A percentile compares a stretch with the other conserved stretches of the same genome.
These are phyloP conservation scores for Zanthoxylum bungeanum DNA, from an alignment of 345 rosid species.

Conservation along the genomic window DNA sequence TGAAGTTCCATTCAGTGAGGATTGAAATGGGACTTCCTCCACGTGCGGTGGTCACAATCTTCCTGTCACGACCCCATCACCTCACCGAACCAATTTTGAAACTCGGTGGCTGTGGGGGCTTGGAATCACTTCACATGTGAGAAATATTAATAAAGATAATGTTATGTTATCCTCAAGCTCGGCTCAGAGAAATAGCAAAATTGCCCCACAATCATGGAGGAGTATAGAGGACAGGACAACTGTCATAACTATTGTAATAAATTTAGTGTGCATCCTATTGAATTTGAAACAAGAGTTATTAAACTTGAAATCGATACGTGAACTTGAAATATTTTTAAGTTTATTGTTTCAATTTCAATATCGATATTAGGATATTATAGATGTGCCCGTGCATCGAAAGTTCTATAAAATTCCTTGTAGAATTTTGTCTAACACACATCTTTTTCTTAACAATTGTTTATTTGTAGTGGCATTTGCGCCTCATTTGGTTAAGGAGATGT, in stretches of 20 bases:
- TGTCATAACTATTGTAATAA: neutral
- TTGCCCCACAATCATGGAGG: neutral
- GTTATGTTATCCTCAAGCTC: neutral
- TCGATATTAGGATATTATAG: no score
- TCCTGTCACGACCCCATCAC: slow-evolving; percentile 21
- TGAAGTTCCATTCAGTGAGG: slow-evolving; percentile 12
- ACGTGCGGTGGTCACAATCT: slow-evolving; percentile 21
- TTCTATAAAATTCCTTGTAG: neutral
- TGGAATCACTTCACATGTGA: slow-evolving; percentile 24
- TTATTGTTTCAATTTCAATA: no score
- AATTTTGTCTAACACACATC: neutral
- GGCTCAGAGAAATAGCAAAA: neutral
- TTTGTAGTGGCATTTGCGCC: neutral
- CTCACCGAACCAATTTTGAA: slow-evolving; percentile 2
- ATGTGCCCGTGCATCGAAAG: neutral
- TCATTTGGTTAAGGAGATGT: neutral
- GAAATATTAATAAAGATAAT: neutral
- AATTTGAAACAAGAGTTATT: no score
- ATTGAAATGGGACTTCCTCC: slow-evolving; percentile 19
- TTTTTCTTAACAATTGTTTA: neutral
- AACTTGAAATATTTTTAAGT: no score
- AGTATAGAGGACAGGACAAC: neutral
- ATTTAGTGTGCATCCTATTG: neutral
- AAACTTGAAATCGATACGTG: no score
- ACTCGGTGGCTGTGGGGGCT: neutral